Evolutionary conservation across 2,329 filamentous ascomycete genomes (phyloP).

Genomic region (Curvularia lunata): DNA sequence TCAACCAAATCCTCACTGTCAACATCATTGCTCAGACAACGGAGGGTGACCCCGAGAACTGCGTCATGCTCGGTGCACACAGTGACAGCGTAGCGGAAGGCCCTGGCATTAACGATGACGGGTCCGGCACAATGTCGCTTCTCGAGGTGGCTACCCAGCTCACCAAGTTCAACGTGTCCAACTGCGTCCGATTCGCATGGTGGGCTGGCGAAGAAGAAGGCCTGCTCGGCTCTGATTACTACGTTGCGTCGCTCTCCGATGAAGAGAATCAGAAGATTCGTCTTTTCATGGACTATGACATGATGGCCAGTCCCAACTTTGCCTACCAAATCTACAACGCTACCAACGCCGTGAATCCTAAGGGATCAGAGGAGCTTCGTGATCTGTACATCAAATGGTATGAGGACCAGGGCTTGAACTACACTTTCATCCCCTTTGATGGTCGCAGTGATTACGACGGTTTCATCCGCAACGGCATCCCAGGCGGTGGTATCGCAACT

Average conservation of each 20-base stretch:
- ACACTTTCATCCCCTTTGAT: slow-evolving; percentile 50
- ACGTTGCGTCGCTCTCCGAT: slow-evolving; percentile 43
- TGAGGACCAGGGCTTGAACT: slow-evolving; percentile 45
- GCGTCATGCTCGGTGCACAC: slow-evolving; percentile 52
- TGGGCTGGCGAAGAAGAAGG: slow-evolving; percentile 51
- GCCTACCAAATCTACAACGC: slow-evolving; percentile 52
- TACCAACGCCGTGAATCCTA: slow-evolving; percentile 46
- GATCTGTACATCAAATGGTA: slow-evolving; percentile 51
- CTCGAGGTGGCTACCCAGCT: slow-evolving; percentile 51
- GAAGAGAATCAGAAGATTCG: slow-evolving; percentile 50
- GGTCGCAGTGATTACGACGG: slow-evolving; percentile 52
- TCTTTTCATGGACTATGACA: slow-evolving; percentile 54
- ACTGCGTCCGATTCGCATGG: slow-evolving; percentile 52
- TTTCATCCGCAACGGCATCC: slow-evolving; percentile 51
- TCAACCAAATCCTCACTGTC: slow-evolving; percentile 58
- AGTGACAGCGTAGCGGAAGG: slow-evolving; percentile 51
- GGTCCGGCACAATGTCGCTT: slow-evolving; percentile 49
- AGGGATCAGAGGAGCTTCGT: slow-evolving; percentile 46
- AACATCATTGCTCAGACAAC: slow-evolving; percentile 52
- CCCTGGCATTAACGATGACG: slow-evolving; percentile 53
- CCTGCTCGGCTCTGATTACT: slow-evolving; percentile 50
- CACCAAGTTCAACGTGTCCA: slow-evolving; percentile 48
- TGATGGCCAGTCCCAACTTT: slow-evolving; percentile 51
- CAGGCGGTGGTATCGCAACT: slow-evolving; percentile 51
- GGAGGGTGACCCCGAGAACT: slow-evolving; percentile 48